Conservation (phyloP, 495 filamentous ascomycete species). For the Aspergillus saccharolyticus region DNA sequence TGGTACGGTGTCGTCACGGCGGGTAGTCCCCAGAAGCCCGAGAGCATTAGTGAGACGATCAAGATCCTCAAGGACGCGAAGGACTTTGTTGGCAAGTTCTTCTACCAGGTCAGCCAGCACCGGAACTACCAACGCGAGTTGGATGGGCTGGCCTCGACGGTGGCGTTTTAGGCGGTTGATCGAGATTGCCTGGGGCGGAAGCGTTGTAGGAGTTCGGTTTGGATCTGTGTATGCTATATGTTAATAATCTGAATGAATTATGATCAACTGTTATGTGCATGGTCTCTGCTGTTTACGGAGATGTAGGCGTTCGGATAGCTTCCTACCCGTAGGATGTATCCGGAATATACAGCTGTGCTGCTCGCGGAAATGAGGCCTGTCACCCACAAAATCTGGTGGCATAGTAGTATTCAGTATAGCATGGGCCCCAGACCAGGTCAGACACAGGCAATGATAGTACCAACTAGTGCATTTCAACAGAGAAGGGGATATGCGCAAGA, state of each 20-base stretch:
- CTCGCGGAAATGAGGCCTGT: too few relatives aligned
- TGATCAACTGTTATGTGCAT: background rate
- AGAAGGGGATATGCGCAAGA: too few relatives aligned
- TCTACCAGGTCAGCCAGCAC: conserved; percentile 56
- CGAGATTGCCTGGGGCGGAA: too few relatives aligned
- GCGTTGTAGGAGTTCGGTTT: background rate
- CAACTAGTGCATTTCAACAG: too few relatives aligned
- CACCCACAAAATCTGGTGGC: too few relatives aligned
- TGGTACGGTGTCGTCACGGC: conserved; percentile 71
- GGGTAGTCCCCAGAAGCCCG: conserved; percentile 35
- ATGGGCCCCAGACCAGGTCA: too few relatives aligned
- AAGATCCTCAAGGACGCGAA: conserved; percentile 56
- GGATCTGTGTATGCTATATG: background rate
- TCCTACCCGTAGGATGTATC: too few relatives aligned
- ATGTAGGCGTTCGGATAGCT: too few relatives aligned
- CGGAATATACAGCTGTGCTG: too few relatives aligned
- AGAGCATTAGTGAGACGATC: conserved; percentile 51
- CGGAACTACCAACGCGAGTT: conserved; percentile 62
- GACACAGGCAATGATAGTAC: too few relatives aligned
- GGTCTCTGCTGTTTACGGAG: too few relatives aligned
- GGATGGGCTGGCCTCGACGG: conserved; percentile 44
- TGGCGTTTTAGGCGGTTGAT: conserved; percentile 6
- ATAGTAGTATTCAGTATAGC: too few relatives aligned
- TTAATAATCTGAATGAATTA: background rate
- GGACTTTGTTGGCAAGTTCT: conserved; percentile 58